A percentile compares a stretch with the other conserved stretches of the same genome.
Evolutionary conservation across 306 rosid species (phyloP).

Genomic region (Cercis canadensis): DNA sequence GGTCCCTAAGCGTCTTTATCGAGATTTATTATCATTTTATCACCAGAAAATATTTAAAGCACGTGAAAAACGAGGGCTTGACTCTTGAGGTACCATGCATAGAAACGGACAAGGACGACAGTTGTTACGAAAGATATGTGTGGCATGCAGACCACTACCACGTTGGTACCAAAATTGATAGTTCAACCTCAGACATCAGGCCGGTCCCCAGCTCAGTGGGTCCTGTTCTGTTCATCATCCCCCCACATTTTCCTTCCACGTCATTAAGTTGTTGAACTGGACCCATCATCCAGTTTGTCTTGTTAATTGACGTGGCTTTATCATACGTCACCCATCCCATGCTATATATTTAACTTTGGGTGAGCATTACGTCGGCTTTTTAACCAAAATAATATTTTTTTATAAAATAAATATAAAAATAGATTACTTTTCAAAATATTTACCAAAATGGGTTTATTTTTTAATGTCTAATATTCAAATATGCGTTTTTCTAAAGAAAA

Average conservation of each 20-base stretch:
- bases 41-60: background rate
- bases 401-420: no score
- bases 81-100: background rate
- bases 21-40: background rate
- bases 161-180: conserved; percentile 39
- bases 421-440: no score
- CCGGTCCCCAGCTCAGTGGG: background rate
- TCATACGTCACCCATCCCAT: background rate
- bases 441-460: no score
- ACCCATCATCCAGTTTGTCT: conserved; percentile 20
- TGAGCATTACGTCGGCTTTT: no score
- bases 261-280: conserved; percentile 28
- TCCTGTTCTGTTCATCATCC: background rate
- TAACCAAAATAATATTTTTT: no score
- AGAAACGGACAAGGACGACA: conserved; percentile 43
- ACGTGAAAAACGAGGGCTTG: conserved; percentile 59
- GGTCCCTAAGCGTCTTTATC: conserved; percentile 1
- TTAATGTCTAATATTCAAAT: no score
- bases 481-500: no score
- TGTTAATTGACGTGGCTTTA: conserved; percentile 7
- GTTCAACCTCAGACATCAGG: conserved; percentile 43
- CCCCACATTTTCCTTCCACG: conserved; percentile 25
- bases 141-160: conserved; percentile 17
- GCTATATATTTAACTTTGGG: background rate
- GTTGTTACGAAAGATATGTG: conserved; percentile 45